A percentile compares a stretch with the other conserved stretches of the same genome.
Evolutionary conservation across 2,329 filamentous ascomycete genomes (phyloP).

Genomic region (Talaromyces sp.): DNA sequence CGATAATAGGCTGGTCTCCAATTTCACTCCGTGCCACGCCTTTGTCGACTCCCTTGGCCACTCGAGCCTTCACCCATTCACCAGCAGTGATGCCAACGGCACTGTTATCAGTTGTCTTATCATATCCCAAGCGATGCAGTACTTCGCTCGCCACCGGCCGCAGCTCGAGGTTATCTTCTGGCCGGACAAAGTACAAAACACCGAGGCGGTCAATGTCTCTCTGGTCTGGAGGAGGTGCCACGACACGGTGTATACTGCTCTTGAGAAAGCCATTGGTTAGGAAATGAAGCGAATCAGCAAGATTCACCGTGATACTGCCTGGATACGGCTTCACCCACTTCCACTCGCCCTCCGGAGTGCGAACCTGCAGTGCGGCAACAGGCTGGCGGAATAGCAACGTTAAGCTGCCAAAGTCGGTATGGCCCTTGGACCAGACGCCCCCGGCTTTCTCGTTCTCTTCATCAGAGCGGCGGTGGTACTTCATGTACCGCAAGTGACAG

Average conservation of each 20-base stretch:
- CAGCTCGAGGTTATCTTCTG: conserved; percentile 25
- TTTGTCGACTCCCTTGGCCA: conserved; percentile 16
- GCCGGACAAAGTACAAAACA: conserved; percentile 44
- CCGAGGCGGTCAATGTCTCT: conserved; percentile 33
- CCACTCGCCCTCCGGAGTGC: conserved; percentile 42
- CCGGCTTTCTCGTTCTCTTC: conserved; percentile 45
- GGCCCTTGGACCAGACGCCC: conserved; percentile 31
- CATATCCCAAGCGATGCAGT: conserved; percentile 2
- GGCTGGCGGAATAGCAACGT: conserved; percentile 57
- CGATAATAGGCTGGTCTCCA: conserved; percentile 16
- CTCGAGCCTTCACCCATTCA: conserved; percentile 18
- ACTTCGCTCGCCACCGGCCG: conserved; percentile 17
- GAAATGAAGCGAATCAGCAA: conserved; percentile 46
- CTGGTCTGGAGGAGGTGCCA: conserved; percentile 44
- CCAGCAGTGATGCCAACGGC: conserved; percentile 4
- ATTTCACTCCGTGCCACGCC: conserved; percentile 14
- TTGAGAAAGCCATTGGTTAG: conserved; percentile 43
- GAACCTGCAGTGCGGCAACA: conserved; percentile 53
- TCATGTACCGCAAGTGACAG: conserved; percentile 59
- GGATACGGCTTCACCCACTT: conserved; percentile 46
- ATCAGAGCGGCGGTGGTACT: conserved; percentile 46
- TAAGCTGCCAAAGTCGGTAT: conserved; percentile 54
- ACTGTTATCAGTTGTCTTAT: conserved; percentile 8
- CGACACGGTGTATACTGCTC: conserved; percentile 43
- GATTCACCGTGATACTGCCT: conserved; percentile 48